Evolutionary conservation across 208 protist species (phyloP).

Genomic region (Acanthamoeba royreba): DNA sequence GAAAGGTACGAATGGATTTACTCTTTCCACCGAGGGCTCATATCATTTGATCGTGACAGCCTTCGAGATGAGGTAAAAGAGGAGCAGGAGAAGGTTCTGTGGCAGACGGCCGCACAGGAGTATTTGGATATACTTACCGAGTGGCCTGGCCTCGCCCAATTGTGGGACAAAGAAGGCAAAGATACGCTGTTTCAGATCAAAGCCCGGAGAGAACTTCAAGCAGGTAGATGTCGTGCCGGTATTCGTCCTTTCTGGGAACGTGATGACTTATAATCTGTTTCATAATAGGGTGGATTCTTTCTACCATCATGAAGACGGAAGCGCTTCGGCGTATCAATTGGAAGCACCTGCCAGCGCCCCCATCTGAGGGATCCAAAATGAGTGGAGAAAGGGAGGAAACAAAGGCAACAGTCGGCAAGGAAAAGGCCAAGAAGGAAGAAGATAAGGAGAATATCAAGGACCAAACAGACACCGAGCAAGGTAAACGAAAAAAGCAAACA

Average conservation of each 20-base stretch:
- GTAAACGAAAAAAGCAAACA: background rate
- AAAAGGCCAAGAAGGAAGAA: background rate
- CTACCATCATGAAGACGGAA: slow-evolving; percentile 6
- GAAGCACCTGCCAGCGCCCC: background rate
- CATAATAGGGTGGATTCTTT: background rate
- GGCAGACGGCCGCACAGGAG: background rate
- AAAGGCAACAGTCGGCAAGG: background rate
- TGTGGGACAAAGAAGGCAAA: background rate
- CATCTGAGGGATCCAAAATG: background rate
- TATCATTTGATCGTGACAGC: too few relatives aligned
- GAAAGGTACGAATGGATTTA: too few relatives aligned
- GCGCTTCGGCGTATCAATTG: background rate
- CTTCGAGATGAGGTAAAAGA: background rate
- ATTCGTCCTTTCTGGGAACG: too few relatives aligned
- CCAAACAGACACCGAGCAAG: background rate
- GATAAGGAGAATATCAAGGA: background rate
- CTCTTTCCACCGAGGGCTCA: too few relatives aligned
- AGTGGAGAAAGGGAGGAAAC: background rate
- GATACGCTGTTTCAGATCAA: background rate
- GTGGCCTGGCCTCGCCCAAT: background rate
- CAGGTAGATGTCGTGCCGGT: background rate
- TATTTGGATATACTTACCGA: background rate
- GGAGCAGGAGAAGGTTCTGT: background rate
- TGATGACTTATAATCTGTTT: background rate
- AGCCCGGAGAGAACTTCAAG: background rate